These are phyloP conservation scores for Globisporangium takayamanum DNA, from an alignment of 352 stramenopile species.

Conservation along the genomic window DNA sequence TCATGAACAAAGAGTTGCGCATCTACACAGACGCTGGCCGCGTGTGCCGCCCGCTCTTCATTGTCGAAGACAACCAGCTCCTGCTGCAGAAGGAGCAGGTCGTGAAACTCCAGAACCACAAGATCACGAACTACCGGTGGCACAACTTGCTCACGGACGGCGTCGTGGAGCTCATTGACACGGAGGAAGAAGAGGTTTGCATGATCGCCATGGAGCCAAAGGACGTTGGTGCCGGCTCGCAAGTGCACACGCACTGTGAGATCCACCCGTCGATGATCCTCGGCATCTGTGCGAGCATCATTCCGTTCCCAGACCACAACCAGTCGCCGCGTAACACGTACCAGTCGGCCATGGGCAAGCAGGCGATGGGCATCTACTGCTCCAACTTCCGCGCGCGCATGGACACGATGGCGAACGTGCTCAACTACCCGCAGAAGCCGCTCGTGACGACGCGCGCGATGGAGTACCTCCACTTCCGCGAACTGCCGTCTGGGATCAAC, in stretches of 20 bases:
- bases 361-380: slow-evolving; percentile 99
- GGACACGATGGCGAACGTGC: slow-evolving; percentile 99
- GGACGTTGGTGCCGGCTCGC: slow-evolving; percentile 80
- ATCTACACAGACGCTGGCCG: slow-evolving; percentile 99
- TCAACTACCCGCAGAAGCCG: slow-evolving; percentile 99
- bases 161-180: slow-evolving; percentile 98
- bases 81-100: slow-evolving; percentile 98
- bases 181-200: slow-evolving; percentile 99
- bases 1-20: slow-evolving; percentile 97
- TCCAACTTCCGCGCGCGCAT: slow-evolving; percentile 99
- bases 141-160: slow-evolving; percentile 90
- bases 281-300: slow-evolving; percentile 99
- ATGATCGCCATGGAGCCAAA: slow-evolving; percentile 99
- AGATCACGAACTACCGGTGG: slow-evolving; percentile 85
- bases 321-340: slow-evolving; percentile 99
- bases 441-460: slow-evolving; percentile 98
- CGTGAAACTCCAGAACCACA: slow-evolving; percentile 90
- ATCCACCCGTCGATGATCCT: slow-evolving; percentile 99
- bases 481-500: slow-evolving; percentile 99
- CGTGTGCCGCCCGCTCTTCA: slow-evolving; percentile 98
- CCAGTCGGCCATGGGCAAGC: slow-evolving; percentile 99
- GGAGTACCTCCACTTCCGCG: slow-evolving; percentile 97
- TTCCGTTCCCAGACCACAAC: slow-evolving; percentile 99
- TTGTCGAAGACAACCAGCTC: slow-evolving; percentile 96
- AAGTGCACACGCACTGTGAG: slow-evolving; percentile 99